Evolutionary conservation across 129 eudicot species (phyloP).

Genomic region (Escallonia rubra): DNA sequence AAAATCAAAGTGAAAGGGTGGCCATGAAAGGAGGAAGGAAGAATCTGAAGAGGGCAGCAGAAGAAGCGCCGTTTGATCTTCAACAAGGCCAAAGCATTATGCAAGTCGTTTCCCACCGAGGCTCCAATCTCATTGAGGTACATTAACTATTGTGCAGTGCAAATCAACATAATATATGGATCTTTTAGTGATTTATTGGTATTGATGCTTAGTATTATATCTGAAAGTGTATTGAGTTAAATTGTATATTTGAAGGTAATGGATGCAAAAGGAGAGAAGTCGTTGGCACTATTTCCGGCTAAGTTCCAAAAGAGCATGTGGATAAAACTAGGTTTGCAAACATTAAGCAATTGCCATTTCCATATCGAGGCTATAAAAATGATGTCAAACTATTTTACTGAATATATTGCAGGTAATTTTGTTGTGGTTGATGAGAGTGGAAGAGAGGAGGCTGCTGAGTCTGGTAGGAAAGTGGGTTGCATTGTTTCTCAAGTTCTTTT

Average conservation of each 20-base stretch:
- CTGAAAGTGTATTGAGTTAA: too few relatives aligned
- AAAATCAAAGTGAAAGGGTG: too few relatives aligned
- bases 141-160: background rate
- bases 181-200: too few relatives aligned
- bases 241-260: constrained; percentile 37
- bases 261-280: constrained; percentile 62
- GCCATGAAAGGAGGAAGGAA: constrained; percentile 72
- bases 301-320: constrained; percentile 98
- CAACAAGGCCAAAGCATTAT: constrained; percentile 64
- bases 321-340: constrained; percentile 62
- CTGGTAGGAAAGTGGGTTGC: too few relatives aligned
- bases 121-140: constrained; percentile 86
- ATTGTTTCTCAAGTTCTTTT: too few relatives aligned
- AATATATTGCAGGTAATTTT: too few relatives aligned
- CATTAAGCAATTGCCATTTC: background rate
- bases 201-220: too few relatives aligned
- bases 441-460: too few relatives aligned
- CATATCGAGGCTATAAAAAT: background rate
- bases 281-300: constrained; percentile 79
- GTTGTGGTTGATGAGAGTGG: too few relatives aligned
- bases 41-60: constrained; percentile 66
- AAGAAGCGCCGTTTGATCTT: constrained; percentile 44
- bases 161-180: too few relatives aligned
- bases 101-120: constrained; percentile 81
- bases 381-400: background rate